Evolutionary conservation across 768 basidiomycete species (phyloP).

Genomic region (Serendipita vermifera): DNA sequence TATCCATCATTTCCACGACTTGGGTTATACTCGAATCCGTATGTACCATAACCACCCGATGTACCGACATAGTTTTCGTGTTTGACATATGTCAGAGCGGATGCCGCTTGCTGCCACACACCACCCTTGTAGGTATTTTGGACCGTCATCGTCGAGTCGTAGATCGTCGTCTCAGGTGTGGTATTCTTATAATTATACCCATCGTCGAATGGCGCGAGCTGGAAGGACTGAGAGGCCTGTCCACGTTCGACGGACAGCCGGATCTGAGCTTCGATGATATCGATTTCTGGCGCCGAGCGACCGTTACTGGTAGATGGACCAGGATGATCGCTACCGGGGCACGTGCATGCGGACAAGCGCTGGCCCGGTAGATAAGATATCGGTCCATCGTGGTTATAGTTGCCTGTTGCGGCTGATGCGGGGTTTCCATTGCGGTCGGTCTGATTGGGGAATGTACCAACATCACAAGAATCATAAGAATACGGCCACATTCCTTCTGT

Average conservation of each 20-base stretch:
- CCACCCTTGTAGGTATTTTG: conserved; percentile 32
- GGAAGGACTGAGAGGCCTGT: conserved; percentile 24
- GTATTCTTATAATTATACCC: conserved; percentile 22
- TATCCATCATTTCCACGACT: conserved; percentile 20
- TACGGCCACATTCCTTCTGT: conserved; percentile 13
- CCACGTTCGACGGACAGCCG: conserved; percentile 18
- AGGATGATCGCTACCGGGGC: conserved; percentile 27
- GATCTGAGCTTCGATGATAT: conserved; percentile 27
- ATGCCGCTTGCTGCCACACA: conserved; percentile 72
- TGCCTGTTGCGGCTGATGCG: conserved; percentile 35
- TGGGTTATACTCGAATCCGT: conserved; percentile 22
- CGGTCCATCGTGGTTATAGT: conserved; percentile 20
- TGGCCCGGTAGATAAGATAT: conserved; percentile 81
- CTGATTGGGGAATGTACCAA: conserved; percentile 78
- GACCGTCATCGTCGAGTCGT: conserved; percentile 18
- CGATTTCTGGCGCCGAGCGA: conserved; percentile 26
- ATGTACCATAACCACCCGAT: conserved; percentile 17
- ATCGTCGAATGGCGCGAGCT: conserved; percentile 25
- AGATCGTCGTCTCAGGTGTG: conserved; percentile 15
- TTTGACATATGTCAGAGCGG: conserved; percentile 36
- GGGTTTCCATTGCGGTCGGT: conserved; percentile 48
- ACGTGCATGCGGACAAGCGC: conserved; percentile 35
- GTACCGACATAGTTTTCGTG: conserved; percentile 18
- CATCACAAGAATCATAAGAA: conserved; percentile 46
- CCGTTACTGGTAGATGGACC: conserved; percentile 21